phyloP scores from a whole-genome alignment of 1,284 basidiomycete species.

The Amylostereum areolatum region DNA sequence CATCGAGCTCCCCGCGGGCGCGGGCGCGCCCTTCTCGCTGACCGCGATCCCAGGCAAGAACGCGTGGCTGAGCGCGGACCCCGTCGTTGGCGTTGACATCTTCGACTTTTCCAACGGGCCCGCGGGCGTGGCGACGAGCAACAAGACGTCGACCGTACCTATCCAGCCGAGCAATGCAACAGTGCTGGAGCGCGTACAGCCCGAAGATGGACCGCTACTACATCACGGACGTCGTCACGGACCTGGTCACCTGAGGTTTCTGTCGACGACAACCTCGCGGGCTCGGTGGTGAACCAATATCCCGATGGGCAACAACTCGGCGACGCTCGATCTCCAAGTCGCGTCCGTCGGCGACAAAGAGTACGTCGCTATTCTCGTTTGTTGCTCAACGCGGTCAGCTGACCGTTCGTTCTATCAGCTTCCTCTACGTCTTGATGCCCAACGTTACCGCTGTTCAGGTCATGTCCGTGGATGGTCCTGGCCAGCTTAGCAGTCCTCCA shows the following conservation, averaged over 20 bases:
- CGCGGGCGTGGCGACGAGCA: slow-evolving; percentile 3
- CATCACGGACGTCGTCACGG: slow-evolving; percentile 38
- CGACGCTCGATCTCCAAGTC: slow-evolving; percentile 35
- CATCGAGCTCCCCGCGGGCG: slow-evolving; percentile 29
- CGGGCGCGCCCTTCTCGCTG: slow-evolving; percentile 41
- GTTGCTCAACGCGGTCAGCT: too few species aligned
- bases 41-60: slow-evolving; percentile 39
- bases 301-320: slow-evolving; percentile 12
- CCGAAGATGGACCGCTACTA: slow-evolving; percentile 42
- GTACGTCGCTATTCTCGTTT: slow-evolving; percentile 18
- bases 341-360: slow-evolving; percentile 33
- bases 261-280: slow-evolving; percentile 37
- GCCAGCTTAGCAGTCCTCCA: slow-evolving; percentile 17
- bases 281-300: slow-evolving; percentile 28
- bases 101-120: slow-evolving; percentile 29
- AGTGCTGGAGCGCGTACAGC: slow-evolving; percentile 44
- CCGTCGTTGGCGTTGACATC: slow-evolving; percentile 39
- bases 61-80: slow-evolving; percentile 40
- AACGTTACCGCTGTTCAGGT: slow-evolving; percentile 19
- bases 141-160: slow-evolving; percentile 22
- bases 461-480: slow-evolving; percentile 18
- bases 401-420: slow-evolving; percentile 3
- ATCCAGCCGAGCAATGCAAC: slow-evolving; percentile 36
- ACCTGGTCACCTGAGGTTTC: slow-evolving; percentile 40
- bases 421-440: slow-evolving; percentile 22